A percentile compares a stretch with the other conserved stretches of the same genome.
Evolutionary conservation across 306 rosid genomes (phyloP).

Genomic region (Lotus japonicus): DNA sequence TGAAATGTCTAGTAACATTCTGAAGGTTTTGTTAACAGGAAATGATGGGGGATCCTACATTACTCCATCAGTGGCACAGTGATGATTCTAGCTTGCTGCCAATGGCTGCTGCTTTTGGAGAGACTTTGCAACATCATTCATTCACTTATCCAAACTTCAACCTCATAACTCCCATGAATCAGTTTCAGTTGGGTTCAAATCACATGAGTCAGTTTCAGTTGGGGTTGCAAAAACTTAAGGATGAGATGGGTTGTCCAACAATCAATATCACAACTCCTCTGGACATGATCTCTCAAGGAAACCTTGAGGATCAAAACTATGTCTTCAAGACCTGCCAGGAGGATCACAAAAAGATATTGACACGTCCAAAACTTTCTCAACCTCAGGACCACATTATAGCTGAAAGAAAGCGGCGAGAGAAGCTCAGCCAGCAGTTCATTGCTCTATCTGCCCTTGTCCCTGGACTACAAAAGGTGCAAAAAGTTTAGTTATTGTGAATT

Average conservation of each 20-base stretch:
- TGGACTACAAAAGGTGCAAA: constrained; percentile 22
- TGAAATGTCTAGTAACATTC: background rate
- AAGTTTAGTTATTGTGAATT: background rate
- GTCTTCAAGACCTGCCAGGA: constrained; percentile 33
- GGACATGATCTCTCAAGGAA: constrained; percentile 42
- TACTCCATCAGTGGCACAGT: constrained; percentile 50
- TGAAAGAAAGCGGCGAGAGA: constrained; percentile 81
- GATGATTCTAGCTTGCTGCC: constrained; percentile 53
- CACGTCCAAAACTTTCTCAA: constrained; percentile 43
- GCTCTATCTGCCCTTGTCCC: constrained; percentile 86
- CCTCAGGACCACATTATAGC: constrained; percentile 81
- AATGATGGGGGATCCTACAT: constrained; percentile 51
- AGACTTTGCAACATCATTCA: constrained; percentile 47
- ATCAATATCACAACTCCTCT: constrained; percentile 26
- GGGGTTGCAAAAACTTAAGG: constrained; percentile 46
- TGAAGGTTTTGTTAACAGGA: constrained; percentile 28
- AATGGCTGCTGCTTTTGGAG: constrained; percentile 50
- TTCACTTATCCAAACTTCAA: constrained; percentile 36
- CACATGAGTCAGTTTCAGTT: constrained; percentile 31
- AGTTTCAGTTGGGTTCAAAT: constrained; percentile 35
- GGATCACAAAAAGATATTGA: constrained; percentile 21
- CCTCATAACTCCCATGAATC: constrained; percentile 26
- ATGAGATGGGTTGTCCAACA: constrained; percentile 36
- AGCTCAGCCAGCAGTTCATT: constrained; percentile 80
- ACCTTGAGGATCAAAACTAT: constrained; percentile 32